A percentile compares a stretch with the other conserved stretches of the same genome.
Evolutionary conservation across 441 rosid genomes (phyloP).

Genomic region (Pelargonium australe): DNA sequence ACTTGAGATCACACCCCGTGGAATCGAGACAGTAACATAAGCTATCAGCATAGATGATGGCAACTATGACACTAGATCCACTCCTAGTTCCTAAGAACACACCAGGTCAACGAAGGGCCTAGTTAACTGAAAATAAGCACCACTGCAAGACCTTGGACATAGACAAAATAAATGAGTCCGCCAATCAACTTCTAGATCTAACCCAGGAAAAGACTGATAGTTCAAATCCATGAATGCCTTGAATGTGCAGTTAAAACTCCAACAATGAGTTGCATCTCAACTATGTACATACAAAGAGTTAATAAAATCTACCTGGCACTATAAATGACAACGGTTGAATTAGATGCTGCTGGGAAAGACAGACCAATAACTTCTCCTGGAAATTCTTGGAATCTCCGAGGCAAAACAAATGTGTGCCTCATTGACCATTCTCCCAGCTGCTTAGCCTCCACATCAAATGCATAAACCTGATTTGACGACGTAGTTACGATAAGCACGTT

Average conservation of each 20-base stretch:
- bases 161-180: neutral
- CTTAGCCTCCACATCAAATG: slow-evolving; percentile 79
- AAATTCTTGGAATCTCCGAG: slow-evolving; percentile 72
- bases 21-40: no score
- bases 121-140: neutral
- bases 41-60: no score
- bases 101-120: neutral
- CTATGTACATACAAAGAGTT: neutral
- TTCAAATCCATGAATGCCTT: neutral
- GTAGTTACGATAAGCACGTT: slow-evolving; percentile 70
- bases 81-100: neutral
- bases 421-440: slow-evolving; percentile 82
- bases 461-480: slow-evolving; percentile 77
- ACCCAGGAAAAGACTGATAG: neutral
- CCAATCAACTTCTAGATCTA: neutral
- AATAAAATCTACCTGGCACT: slow-evolving; percentile 69
- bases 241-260: neutral
- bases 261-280: neutral
- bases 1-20: no score
- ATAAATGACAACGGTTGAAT: slow-evolving; percentile 60
- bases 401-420: slow-evolving; percentile 48
- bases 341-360: slow-evolving; percentile 60
- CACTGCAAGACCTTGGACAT: neutral
- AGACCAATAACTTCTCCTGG: slow-evolving; percentile 94
- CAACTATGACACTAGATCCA: neutral